Percentiles rank a stretch among this genome's conserved stretches.
These are phyloP conservation scores for Pseudopyricularia javanii DNA, from an alignment of 2,329 filamentous ascomycete genomes.

Conservation along the genomic window DNA sequence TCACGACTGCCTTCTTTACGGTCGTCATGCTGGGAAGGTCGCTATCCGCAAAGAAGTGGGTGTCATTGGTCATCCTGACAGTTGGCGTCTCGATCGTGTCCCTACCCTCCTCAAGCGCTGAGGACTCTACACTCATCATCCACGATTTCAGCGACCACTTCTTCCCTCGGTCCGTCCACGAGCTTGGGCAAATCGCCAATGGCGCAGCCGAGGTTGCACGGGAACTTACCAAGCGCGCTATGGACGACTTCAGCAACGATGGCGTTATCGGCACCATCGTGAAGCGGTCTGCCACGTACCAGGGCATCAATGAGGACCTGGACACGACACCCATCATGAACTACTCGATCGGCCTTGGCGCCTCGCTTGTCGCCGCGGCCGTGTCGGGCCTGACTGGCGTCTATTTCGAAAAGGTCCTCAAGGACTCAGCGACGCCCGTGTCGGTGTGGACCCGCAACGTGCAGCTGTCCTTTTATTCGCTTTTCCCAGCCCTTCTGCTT, in stretches of 20 bases:
- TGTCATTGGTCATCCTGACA: slow-evolving; percentile 66
- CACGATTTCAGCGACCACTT: slow-evolving; percentile 54
- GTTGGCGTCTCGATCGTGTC: slow-evolving; percentile 78
- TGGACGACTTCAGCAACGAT: slow-evolving; percentile 19
- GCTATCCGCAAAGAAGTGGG: slow-evolving; percentile 65
- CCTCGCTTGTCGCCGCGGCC: slow-evolving; percentile 65
- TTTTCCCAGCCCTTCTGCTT: slow-evolving; percentile 78
- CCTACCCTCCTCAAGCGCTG: slow-evolving; percentile 48
- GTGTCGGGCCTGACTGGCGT: slow-evolving; percentile 79
- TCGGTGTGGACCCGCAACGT: slow-evolving; percentile 93
- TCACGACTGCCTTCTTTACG: slow-evolving; percentile 81
- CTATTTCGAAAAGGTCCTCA: slow-evolving; percentile 83
- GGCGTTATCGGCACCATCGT: slow-evolving; percentile 26
- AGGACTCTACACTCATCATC: slow-evolving; percentile 45
- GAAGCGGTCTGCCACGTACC: slow-evolving; percentile 76
- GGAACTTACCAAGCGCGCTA: slow-evolving; percentile 36
- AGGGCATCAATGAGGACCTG: slow-evolving; percentile 66
- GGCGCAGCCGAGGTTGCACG: slow-evolving; percentile 34
- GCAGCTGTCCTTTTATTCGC: slow-evolving; percentile 85
- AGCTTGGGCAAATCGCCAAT: slow-evolving; percentile 53
- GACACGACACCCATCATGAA: slow-evolving; percentile 50
- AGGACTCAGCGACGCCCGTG: slow-evolving; percentile 62
- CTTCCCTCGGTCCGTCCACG: slow-evolving; percentile 69
- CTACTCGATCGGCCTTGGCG: slow-evolving; percentile 63
- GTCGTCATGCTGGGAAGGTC: slow-evolving; percentile 62